Base-by-base conservation (phyloP, 371 early-diverging fungal species). In the Rhizopus delemar region DNA sequence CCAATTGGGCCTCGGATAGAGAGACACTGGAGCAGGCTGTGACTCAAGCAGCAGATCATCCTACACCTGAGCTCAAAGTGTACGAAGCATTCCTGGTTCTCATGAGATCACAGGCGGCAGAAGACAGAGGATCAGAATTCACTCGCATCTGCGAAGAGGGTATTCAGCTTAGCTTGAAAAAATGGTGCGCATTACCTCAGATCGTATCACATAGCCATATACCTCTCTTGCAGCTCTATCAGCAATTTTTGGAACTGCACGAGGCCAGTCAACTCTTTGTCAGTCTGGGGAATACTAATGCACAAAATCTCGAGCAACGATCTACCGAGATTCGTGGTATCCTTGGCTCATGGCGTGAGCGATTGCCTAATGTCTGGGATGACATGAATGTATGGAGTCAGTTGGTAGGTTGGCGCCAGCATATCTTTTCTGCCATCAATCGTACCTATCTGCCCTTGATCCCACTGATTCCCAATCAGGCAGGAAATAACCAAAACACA, bases 361-460 rank as follows among this genome's bases (percentile, higher is more conserved):
- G 99, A 31, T 71, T 99, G 46, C 99, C 99, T 7, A 97, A 95
- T 66, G 80, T 83, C 53, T 97, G 95, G 93, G 99, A 99, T 60
- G 94, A 96, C 68, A 96, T 99, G 66, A 90, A 92, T 53, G 79
- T 97, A 1, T 99, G 99, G 99, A 93, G 95, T 62, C 96, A 98
- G 60, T 71, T 98, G 22, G 95, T 98, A 4, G 91, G 96, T 2
- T 99, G 99, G 99, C 83, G 99, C 15, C 96, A 95, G 70, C 98
- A 98, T 59, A 90, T 99, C 4, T 99, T 99, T 68, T 85, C 91
- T 43, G 90, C 92, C 7, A 93, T 99, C 72, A 98, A 98, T 83
- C 89, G 93, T 52, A 90, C 96, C 0, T 97, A 94, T 62, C 72
- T 93, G 46, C 98, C 96, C 2, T 73, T 94, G 52, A 90, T 95